phyloP scores from a whole-genome alignment of 2,329 filamentous ascomycete species.

The Blastomyces gilchristii region DNA sequence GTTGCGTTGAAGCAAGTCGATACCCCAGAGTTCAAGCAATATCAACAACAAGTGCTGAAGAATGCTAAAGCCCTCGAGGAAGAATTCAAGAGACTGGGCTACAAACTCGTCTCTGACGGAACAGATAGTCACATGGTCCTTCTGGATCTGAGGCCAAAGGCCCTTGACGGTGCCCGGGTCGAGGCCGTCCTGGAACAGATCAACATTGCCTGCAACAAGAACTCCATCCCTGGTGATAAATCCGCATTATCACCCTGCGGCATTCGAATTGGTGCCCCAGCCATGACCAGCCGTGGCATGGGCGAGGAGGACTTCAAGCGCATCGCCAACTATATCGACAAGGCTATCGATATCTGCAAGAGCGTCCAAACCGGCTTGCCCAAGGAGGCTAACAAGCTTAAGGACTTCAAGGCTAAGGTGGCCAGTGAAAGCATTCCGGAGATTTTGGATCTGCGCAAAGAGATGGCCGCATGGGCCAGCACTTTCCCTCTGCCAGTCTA shows the following conservation, averaged over 20 bases:
- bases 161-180: slow-evolving; percentile 81
- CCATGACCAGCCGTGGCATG: slow-evolving; percentile 95
- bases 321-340: slow-evolving; percentile 81
- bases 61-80: slow-evolving; percentile 82
- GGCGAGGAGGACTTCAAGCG: slow-evolving; percentile 83
- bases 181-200: slow-evolving; percentile 95
- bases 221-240: slow-evolving; percentile 95
- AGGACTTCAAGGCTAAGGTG: slow-evolving; percentile 97
- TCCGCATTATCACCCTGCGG: slow-evolving; percentile 88
- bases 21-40: slow-evolving; percentile 77
- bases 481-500: slow-evolving; percentile 75
- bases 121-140: slow-evolving; percentile 97
- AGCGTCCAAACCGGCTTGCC: slow-evolving; percentile 73
- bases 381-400: slow-evolving; percentile 98
- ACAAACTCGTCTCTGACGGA: slow-evolving; percentile 83
- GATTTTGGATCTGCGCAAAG: slow-evolving; percentile 77
- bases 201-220: slow-evolving; percentile 99
- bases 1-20: slow-evolving; percentile 93
- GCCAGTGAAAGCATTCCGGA: slow-evolving; percentile 64
- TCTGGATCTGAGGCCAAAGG: slow-evolving; percentile 78
- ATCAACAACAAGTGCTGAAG: slow-evolving; percentile 79
- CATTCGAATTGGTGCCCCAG: slow-evolving; percentile 90
- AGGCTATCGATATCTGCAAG: slow-evolving; percentile 80
- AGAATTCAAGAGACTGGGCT: slow-evolving; percentile 59
- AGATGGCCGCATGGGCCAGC: slow-evolving; percentile 78